Base-by-base conservation (phyloP, 1,139 yeast genomes). In the Lodderomyces parapsilosis region DNA sequence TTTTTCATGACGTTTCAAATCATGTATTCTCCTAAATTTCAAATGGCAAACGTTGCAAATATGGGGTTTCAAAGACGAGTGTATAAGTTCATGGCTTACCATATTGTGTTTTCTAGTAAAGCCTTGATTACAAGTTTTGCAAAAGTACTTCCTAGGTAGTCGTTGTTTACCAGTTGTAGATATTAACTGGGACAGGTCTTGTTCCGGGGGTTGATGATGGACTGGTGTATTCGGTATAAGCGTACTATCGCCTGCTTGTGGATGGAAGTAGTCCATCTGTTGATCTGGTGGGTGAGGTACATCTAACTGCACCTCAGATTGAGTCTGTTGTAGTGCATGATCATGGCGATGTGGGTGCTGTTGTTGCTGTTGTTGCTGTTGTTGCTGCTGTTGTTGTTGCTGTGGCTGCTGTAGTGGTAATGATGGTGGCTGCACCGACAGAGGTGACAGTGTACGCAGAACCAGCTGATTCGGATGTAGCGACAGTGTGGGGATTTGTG, bases 81-180 rank as follows among this genome's bases (percentile, higher is more conserved):
- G 94, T 38, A 83, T 85, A 48, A 85, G 63, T 50, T 82, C 74
- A 59, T 86, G 94, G 6, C 87, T 78, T 44, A 84, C 85, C 71
- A 86, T 75, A 55, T 86, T 86, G 60, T 85, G 93, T 51, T 80
- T 82, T 36, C 93, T 68, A 8, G 86, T 79, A 59, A 82, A 83
- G 0, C 80, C 71, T 54, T 81, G 86, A 43, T 72, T 62, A 58
- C 93, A 85, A 8, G 75, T 71, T 19, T 74, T 69, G 57, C 93
- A 85, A 33, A 65, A 65, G 58, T 74, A 81, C 45, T 59, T 65
- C 38, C 57, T 60, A 4, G 51, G 48, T 32, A 55, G 39, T 31
- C 41, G 43, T 32, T 43, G 52, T 34, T 48, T 43, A 24, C 14
- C 30, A 13, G 27, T 36, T 3, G 30, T 10, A 6, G 38, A 7